Evolutionary conservation across 768 basidiomycete species (phyloP).

Genomic region (Amanita jacksonii): DNA sequence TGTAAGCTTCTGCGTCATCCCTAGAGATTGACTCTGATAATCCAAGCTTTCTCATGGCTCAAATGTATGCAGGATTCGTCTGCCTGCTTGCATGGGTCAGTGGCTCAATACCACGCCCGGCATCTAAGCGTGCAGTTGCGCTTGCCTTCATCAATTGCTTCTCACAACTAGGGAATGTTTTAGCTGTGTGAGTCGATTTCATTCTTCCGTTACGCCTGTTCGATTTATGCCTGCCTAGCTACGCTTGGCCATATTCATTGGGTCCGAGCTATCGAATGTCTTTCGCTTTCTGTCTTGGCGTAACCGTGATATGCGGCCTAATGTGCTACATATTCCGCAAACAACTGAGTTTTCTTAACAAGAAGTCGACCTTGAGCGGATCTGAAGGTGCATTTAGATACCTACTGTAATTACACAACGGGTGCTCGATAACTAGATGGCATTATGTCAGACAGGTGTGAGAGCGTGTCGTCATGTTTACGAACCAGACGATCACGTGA

Average conservation of each 20-base stretch:
- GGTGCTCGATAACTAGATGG: too few species aligned
- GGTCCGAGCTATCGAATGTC: slow-evolving; percentile 62
- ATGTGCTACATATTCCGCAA: slow-evolving; percentile 45
- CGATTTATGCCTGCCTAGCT: slow-evolving; percentile 25
- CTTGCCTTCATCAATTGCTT: slow-evolving; percentile 77
- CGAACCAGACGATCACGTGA: slow-evolving; percentile 3
- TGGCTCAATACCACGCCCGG: slow-evolving; percentile 45
- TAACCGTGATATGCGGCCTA: slow-evolving; percentile 38
- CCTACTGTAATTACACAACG: not conserved
- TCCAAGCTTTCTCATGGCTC: slow-evolving; percentile 66
- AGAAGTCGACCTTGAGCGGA: not conserved
- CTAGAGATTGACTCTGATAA: not conserved
- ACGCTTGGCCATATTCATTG: slow-evolving; percentile 61
- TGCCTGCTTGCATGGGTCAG: slow-evolving; percentile 49
- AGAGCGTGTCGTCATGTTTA: too few species aligned
- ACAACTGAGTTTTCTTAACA: slow-evolving; percentile 6
- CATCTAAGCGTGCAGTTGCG: slow-evolving; percentile 84
- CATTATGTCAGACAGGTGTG: too few species aligned
- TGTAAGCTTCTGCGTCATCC: slow-evolving; percentile 31
- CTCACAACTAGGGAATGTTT: slow-evolving; percentile 75
- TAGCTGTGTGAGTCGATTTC: slow-evolving; percentile 52
- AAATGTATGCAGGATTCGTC: slow-evolving; percentile 65
- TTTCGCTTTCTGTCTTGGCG: slow-evolving; percentile 63
- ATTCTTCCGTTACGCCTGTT: too few species aligned
- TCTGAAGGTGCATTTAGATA: not conserved